Evolutionary conservation across 2,329 filamentous ascomycete species (phyloP).

Genomic region (Gaeumannomyces sp.): DNA sequence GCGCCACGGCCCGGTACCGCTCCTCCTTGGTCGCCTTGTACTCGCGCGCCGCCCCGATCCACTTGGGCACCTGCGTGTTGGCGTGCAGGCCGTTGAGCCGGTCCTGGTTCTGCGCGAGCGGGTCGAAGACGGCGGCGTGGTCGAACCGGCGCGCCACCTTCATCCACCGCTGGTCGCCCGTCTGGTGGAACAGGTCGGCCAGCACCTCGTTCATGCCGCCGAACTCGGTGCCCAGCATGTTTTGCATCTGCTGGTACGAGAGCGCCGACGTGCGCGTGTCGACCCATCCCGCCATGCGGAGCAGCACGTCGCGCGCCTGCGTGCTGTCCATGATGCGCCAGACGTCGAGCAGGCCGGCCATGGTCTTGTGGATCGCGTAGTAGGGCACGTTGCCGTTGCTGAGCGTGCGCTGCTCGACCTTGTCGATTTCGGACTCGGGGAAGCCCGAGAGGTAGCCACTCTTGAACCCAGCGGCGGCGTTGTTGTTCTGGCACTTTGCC

Average conservation of each 20-base stretch:
- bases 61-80: conserved; percentile 48
- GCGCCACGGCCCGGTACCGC: conserved; percentile 40
- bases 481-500: conserved; percentile 45
- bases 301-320: conserved; percentile 35
- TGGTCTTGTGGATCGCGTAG: conserved; percentile 48
- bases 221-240: conserved; percentile 41
- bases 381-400: conserved; percentile 46
- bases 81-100: conserved; percentile 41
- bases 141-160: conserved; percentile 42
- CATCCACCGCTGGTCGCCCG: conserved; percentile 39
- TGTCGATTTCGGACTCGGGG: conserved; percentile 42
- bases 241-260: conserved; percentile 39
- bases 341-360: conserved; percentile 44
- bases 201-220: conserved; percentile 49
- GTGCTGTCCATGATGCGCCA: conserved; percentile 38
- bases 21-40: conserved; percentile 40
- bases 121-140: conserved; percentile 39
- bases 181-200: conserved; percentile 40
- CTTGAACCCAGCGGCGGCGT: conserved; percentile 35
- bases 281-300: conserved; percentile 41
- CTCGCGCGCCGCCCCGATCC: conserved; percentile 43
- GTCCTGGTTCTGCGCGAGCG: conserved; percentile 38
- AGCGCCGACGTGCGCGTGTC: conserved; percentile 38
- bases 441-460: conserved; percentile 45
- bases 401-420: conserved; percentile 36